Evolutionary conservation across 2,329 filamentous ascomycete genomes (phyloP).

Genomic region (Epichloe aotearoae): DNA sequence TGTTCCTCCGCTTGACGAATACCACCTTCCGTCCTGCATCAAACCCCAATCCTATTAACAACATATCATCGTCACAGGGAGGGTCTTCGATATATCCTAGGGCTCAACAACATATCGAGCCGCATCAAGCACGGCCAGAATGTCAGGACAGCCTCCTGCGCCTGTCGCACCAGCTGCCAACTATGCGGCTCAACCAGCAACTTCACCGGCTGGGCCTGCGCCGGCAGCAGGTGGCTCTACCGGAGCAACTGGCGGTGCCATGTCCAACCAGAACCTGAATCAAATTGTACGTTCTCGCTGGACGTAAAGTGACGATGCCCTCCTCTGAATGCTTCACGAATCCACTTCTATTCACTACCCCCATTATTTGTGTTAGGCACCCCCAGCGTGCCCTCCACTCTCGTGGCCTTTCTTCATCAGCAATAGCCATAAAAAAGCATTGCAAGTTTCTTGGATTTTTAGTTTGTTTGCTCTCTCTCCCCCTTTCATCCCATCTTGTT

Average conservation of each 20-base stretch:
- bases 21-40: not conserved
- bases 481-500: not conserved
- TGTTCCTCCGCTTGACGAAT: not conserved
- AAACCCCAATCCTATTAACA: not conserved
- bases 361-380: not conserved
- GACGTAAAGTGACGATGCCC: not conserved
- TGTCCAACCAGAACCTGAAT: conserved; percentile 83
- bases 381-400: not conserved
- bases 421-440: not conserved
- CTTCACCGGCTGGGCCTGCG: conserved; percentile 19
- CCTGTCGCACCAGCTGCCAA: conserved; percentile 17
- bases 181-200: conserved; percentile 19
- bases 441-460: no score
- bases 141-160: conserved; percentile 22
- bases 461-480: not conserved
- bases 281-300: conserved; percentile 62
- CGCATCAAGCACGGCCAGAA: conserved; percentile 6
- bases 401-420: not conserved
- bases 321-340: conserved; percentile 9
- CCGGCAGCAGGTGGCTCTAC: conserved; percentile 21
- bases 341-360: not conserved
- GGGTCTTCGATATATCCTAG: no score
- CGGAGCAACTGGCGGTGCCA: conserved; percentile 21
- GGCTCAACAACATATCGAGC: not conserved
- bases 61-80: not conserved